Evolutionary conservation across 2,329 filamentous ascomycete species (phyloP).

Genomic region (Aureobasidium sp.): DNA sequence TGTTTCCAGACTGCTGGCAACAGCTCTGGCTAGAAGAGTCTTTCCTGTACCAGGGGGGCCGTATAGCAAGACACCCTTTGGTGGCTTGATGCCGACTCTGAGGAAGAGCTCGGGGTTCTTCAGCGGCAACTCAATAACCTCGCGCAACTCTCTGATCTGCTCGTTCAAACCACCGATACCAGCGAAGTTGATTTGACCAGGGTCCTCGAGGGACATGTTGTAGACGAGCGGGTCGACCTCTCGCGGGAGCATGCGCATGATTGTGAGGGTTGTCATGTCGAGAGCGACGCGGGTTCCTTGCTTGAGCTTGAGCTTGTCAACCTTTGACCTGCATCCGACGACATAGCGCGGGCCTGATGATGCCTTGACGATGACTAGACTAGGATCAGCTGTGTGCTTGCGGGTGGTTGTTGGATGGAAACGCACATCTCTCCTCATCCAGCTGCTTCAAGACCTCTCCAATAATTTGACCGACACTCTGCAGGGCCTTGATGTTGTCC

Average conservation of each 20-base stretch:
- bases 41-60: slow-evolving; percentile 98
- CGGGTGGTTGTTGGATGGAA: background rate
- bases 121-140: slow-evolving; percentile 97
- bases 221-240: slow-evolving; percentile 99
- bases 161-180: slow-evolving; percentile 99
- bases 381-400: background rate
- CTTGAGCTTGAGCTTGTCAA: slow-evolving; percentile 97
- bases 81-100: slow-evolving; percentile 98
- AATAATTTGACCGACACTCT: slow-evolving; percentile 99
- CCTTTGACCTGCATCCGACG: slow-evolving; percentile 97
- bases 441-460: slow-evolving; percentile 99
- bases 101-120: slow-evolving; percentile 99
- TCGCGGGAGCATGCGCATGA: slow-evolving; percentile 99
- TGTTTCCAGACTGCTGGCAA: slow-evolving; percentile 96
- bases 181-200: slow-evolving; percentile 96
- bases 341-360: slow-evolving; percentile 98
- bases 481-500: slow-evolving; percentile 99
- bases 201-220: slow-evolving; percentile 99
- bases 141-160: slow-evolving; percentile 96
- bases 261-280: slow-evolving; percentile 99
- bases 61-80: slow-evolving; percentile 96
- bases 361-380: slow-evolving; percentile 94
- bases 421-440: slow-evolving; percentile 97
- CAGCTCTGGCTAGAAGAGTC: slow-evolving; percentile 92
- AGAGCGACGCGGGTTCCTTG: slow-evolving; percentile 98